phyloP scores from a whole-genome alignment of 176 grass and related monocot genomes.

The Chrysopogon serrulatus region DNA sequence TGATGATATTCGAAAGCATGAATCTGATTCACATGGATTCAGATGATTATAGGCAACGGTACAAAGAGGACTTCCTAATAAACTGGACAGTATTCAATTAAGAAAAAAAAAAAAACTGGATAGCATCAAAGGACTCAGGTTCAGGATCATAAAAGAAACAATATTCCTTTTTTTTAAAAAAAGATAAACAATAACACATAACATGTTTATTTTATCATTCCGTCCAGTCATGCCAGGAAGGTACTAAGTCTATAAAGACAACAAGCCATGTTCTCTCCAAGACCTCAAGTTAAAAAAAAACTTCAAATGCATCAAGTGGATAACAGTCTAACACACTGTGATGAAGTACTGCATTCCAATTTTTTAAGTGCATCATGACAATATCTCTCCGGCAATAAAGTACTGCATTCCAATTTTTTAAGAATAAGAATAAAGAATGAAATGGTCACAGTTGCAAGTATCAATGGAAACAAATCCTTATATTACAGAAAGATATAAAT shows the following conservation, averaged over 20 bases:
- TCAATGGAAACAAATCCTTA: background rate
- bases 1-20: background rate
- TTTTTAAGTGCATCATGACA: too few relatives aligned
- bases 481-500: background rate
- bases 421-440: background rate
- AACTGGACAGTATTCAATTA: background rate
- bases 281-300: background rate
- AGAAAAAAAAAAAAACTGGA: background rate
- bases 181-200: background rate
- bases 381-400: background rate
- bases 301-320: background rate
- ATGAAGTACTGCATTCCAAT: background rate
- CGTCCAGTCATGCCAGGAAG: background rate
- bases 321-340: background rate
- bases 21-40: background rate
- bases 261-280: background rate
- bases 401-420: background rate
- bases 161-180: background rate
- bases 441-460: background rate
- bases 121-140: background rate
- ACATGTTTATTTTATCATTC: background rate
- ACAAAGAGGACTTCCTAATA: background rate
- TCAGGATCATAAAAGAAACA: background rate
- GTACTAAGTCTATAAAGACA: background rate
- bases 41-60: background rate